Evolutionary conservation across 169 alveolate genomes (phyloP).

Genomic region (Plasmodium fragile): DNA sequence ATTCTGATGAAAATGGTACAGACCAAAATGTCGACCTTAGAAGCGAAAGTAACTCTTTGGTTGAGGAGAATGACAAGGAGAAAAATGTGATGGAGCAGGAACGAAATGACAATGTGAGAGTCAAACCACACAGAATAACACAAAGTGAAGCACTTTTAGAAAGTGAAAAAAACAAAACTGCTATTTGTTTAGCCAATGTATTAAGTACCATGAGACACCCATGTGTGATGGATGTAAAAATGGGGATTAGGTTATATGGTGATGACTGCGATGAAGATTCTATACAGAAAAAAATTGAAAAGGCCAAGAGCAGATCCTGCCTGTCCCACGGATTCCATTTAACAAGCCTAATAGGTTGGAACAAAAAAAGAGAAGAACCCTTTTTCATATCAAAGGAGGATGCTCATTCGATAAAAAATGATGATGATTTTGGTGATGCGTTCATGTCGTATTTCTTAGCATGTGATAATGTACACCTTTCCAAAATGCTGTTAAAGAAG

Average conservation of each 20-base stretch:
- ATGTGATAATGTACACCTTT: slow-evolving; percentile 55
- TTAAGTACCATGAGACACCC: slow-evolving; percentile 81
- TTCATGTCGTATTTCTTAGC: slow-evolving; percentile 77
- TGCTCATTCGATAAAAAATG: slow-evolving; percentile 75
- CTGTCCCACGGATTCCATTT: slow-evolving; percentile 83
- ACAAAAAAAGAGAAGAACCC: slow-evolving; percentile 42
- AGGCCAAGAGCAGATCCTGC: slow-evolving; percentile 78
- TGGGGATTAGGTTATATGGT: slow-evolving; percentile 83
- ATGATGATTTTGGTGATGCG: slow-evolving; percentile 57
- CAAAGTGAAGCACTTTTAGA: background rate
- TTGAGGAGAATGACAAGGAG: background rate
- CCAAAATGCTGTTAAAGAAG: slow-evolving; percentile 58
- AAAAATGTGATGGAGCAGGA: background rate
- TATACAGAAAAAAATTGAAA: slow-evolving; percentile 76
- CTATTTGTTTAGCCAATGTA: slow-evolving; percentile 78
- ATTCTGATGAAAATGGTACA: background rate
- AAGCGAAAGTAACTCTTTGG: background rate
- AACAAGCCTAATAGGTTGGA: slow-evolving; percentile 83
- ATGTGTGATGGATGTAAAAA: slow-evolving; percentile 84
- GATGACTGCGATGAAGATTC: slow-evolving; percentile 78
- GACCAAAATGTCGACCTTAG: background rate
- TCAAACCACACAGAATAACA: background rate
- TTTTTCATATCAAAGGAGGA: slow-evolving; percentile 77
- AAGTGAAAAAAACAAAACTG: slow-evolving; percentile 55
- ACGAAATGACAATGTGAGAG: background rate